Base-by-base conservation (phyloP, 768 basidiomycete species). In the Mycena albidolilacea region DNA sequence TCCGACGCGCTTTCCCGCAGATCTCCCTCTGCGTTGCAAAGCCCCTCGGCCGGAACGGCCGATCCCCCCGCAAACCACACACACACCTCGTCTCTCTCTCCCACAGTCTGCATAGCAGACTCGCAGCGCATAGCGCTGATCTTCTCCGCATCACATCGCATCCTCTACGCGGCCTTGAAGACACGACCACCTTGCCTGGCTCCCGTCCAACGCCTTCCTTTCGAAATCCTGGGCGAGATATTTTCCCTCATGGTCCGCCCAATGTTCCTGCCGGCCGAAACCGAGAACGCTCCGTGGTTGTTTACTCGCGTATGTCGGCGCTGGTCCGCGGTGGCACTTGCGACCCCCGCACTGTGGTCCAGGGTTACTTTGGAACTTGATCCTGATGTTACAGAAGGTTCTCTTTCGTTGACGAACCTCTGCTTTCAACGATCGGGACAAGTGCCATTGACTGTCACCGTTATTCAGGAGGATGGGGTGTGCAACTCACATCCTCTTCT, bases 151-250 rank as follows among this genome's bases (percentile, higher is more conserved):
- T n/a, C n/a, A n/a, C n/a, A n/a, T n/a, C n/a, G n/a, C n/a, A n/a
- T n/a, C n/a, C n/a, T n/a, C n/a, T n/a, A n/a, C n/a, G n/a, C n/a
- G n/a, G n/a, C n/a, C n/a, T n/a, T n/a, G n/a, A n/a, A n/a, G n/a
- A n/a, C n/a, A n/a, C n/a, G n/a, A n/a, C n/a, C n/a, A n/a, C n/a
- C n/a, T n/a, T n/a, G n/a, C 30, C 39, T 55, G 2, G 44, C 41
- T 48, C 67, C 59, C 21, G 63, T 70, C 12, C 69, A 10, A 10
- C 60, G 35, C 44, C 38, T 66, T 5, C 64, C 64, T 23, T 44
- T 44, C 43, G 69, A 70, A 43, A 70, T 65, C 7, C 62, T 70
- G 12, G 55, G 30, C 7, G 63, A 65, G 35, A 70, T 70, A 8
- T 71, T 67, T 50, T 52, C 21, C 37, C 30, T 60, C 17, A 17